These are phyloP conservation scores for Decorospora gaudefroyi DNA, from an alignment of 2,329 filamentous ascomycete genomes.

Conservation along the genomic window DNA sequence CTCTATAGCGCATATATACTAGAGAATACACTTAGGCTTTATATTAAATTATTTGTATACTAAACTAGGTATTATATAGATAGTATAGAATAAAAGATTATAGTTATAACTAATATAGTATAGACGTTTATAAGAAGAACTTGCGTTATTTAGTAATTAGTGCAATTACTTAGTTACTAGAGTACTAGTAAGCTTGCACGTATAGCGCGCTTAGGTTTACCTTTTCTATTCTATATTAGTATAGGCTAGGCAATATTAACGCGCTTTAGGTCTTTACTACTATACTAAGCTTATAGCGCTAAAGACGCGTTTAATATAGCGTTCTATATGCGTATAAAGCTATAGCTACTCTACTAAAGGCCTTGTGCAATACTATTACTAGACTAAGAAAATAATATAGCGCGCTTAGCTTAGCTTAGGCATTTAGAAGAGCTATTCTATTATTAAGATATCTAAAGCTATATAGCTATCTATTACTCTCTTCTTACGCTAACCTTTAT, in stretches of 20 bases:
- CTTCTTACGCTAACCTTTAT: too few species aligned
- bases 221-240: background rate
- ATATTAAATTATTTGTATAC: too few species aligned
- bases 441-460: too few species aligned
- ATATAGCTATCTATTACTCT: too few species aligned
- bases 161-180: constrained; percentile 1
- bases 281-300: background rate
- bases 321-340: constrained; percentile 4
- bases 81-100: constrained; percentile 1
- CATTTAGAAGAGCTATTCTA: too few species aligned
- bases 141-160: constrained; percentile 1
- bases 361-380: too few species aligned
- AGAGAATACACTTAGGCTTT: too few species aligned
- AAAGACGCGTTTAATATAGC: constrained; percentile 1
- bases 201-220: constrained; percentile 1
- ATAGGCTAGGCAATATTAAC: constrained; percentile 3
- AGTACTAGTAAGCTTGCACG: constrained; percentile 1
- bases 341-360: too few species aligned
- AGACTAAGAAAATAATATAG: too few species aligned
- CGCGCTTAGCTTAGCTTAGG: too few species aligned
- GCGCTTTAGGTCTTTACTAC: background rate
- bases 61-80: background rate
- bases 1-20: constrained; percentile 1
- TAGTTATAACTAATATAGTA: background rate
- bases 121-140: background rate